These are phyloP conservation scores for Tylopilus vinaceipallidus DNA, from an alignment of 768 basidiomycete species.

Conservation along the genomic window DNA sequence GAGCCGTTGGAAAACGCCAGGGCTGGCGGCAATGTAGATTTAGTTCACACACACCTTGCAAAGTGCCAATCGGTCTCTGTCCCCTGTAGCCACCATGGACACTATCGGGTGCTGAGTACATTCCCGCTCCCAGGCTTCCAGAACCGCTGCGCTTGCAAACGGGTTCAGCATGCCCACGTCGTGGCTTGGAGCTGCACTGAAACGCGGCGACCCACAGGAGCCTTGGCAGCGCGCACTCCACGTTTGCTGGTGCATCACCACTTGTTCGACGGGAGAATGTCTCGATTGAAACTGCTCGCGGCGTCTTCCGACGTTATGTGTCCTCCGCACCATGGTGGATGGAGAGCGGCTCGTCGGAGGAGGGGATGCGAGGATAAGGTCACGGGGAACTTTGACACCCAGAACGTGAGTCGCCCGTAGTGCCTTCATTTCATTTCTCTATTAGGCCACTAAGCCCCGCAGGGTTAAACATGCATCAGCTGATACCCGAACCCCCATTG, in stretches of 20 bases:
- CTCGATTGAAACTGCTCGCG: slow-evolving; percentile 4
- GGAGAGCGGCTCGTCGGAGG: background rate
- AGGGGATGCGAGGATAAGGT: background rate
- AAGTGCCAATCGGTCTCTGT: too few relatives aligned
- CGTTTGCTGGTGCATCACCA: background rate
- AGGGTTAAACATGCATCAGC: background rate
- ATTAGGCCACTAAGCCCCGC: slow-evolving; percentile 1
- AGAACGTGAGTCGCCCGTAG: background rate
- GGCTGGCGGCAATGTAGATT: too few relatives aligned
- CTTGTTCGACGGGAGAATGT: background rate
- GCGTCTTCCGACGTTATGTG: background rate
- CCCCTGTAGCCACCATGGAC: too few relatives aligned
- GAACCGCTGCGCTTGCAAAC: background rate
- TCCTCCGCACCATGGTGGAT: background rate
- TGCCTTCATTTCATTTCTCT: background rate
- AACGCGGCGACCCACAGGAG: background rate
- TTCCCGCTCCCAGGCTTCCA: too few relatives aligned
- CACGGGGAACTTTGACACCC: background rate
- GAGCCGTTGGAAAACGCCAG: too few relatives aligned
- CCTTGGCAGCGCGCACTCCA: background rate
- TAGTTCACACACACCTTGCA: too few relatives aligned
- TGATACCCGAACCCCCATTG: background rate
- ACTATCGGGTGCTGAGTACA: too few relatives aligned
- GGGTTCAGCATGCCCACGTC: background rate
- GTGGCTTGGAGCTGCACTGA: background rate